Percentiles rank a stretch among this genome's conserved stretches.
Conservation (phyloP, 768 basidiomycete species). For the Kwoniella newhampshirensis region DNA sequence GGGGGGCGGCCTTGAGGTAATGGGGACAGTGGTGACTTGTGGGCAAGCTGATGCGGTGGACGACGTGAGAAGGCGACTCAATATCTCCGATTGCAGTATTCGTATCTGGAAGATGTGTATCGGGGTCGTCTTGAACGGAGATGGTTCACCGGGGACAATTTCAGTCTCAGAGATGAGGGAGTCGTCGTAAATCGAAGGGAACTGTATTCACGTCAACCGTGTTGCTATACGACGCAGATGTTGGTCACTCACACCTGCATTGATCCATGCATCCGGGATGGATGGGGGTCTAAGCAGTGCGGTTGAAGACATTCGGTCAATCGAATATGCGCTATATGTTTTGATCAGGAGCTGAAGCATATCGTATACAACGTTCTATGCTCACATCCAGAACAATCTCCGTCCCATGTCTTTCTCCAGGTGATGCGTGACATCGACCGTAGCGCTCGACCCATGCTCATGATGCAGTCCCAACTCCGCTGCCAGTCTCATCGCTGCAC, state of each 20-base stretch:
- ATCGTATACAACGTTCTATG: background rate
- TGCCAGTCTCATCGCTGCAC: constrained; percentile 14
- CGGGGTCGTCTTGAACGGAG: constrained; percentile 10
- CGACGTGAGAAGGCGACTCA: constrained; percentile 13
- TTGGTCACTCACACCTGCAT: constrained; percentile 10
- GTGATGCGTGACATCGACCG: background rate
- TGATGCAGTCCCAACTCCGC: constrained; percentile 22
- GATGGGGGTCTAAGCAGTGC: constrained; percentile 19
- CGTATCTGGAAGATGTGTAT: constrained; percentile 23
- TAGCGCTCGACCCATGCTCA: background rate
- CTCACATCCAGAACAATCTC: constrained; percentile 31
- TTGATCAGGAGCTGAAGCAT: background rate
- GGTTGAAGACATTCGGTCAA: constrained; percentile 18
- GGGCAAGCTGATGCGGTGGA: too few relatives aligned
- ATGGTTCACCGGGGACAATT: constrained; percentile 1
- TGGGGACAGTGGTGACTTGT: too few relatives aligned
- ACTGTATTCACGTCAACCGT: background rate
- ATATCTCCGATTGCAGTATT: constrained; percentile 22
- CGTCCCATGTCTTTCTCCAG: constrained; percentile 24
- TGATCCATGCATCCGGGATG: constrained; percentile 23
- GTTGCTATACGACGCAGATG: background rate
- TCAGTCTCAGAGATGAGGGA: background rate
- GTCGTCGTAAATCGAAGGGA: constrained; percentile 14
- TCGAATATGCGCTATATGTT: constrained; percentile 18
- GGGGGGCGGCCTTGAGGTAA: constrained; percentile 7